Conservation (phyloP, 768 basidiomycete species). For the Lactifluus rugatus region DNA sequence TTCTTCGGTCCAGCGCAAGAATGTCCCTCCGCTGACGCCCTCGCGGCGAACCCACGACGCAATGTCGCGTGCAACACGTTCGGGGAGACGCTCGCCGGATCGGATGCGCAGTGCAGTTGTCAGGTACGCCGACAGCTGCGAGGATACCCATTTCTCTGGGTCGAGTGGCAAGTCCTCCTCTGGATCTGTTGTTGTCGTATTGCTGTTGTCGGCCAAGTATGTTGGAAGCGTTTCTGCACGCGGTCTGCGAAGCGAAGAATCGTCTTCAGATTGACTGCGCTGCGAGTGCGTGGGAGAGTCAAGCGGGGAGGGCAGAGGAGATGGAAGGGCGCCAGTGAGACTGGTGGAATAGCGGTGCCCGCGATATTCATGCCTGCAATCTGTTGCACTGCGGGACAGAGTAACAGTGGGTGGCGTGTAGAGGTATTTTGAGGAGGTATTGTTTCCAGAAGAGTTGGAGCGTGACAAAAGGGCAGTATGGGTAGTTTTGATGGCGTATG, state of each 20-base stretch:
- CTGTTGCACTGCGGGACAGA: slow-evolving; percentile 18
- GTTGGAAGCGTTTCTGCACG: slow-evolving; percentile 36
- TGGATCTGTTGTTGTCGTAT: slow-evolving; percentile 13
- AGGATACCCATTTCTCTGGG: slow-evolving; percentile 56
- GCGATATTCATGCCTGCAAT: slow-evolving; percentile 22
- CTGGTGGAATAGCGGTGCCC: slow-evolving; percentile 41
- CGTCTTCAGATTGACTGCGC: slow-evolving; percentile 13
- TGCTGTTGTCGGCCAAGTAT: slow-evolving; percentile 12
- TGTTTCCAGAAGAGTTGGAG: slow-evolving; percentile 43
- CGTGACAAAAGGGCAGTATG: slow-evolving; percentile 62
- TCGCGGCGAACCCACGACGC: slow-evolving; percentile 40
- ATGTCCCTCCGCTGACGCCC: slow-evolving; percentile 45
- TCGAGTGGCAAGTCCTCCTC: slow-evolving; percentile 38
- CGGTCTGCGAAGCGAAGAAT: slow-evolving; percentile 21
- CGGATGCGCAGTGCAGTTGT: slow-evolving; percentile 33
- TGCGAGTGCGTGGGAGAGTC: slow-evolving; percentile 12
- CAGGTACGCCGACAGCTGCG: slow-evolving; percentile 49
- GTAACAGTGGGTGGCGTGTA: slow-evolving; percentile 37
- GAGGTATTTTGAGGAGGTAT: slow-evolving; percentile 31
- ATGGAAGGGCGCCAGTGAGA: slow-evolving; percentile 33
- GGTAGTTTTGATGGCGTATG: slow-evolving; percentile 75
- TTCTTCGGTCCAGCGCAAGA: slow-evolving; percentile 49
- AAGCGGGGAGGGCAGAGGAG: slow-evolving; percentile 38
- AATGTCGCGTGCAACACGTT: slow-evolving; percentile 38
- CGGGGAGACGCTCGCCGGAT: slow-evolving; percentile 27